A percentile compares a stretch with the other conserved stretches of the same genome.
Conservation (phyloP, 1,284 basidiomycete species). For the Coriolopsis trogii region DNA sequence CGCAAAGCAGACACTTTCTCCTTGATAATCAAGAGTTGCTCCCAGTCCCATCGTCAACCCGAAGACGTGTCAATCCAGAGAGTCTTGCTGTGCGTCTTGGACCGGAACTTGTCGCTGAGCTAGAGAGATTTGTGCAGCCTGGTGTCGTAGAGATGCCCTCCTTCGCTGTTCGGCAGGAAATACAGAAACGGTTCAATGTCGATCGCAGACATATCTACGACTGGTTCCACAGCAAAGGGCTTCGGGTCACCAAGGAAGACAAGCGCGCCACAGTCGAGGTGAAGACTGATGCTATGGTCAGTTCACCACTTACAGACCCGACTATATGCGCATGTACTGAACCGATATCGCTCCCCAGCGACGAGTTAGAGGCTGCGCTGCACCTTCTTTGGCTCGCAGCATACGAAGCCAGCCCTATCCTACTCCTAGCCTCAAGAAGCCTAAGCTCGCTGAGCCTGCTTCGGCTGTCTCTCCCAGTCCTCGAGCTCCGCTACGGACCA, state of each 20-base stretch:
- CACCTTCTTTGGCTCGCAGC: too few relatives aligned
- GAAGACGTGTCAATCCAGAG: constrained; percentile 42
- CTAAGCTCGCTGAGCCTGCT: constrained; percentile 1
- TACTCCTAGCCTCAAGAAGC: neutral
- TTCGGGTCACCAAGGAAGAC: constrained; percentile 70
- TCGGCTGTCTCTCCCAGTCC: neutral
- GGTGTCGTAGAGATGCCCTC: constrained; percentile 72
- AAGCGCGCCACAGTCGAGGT: constrained; percentile 41
- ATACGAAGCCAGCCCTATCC: neutral
- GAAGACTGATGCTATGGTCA: constrained; percentile 22
- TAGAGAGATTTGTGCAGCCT: constrained; percentile 66
- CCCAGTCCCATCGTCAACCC: constrained; percentile 9
- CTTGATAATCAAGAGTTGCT: constrained; percentile 9
- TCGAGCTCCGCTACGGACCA: neutral
- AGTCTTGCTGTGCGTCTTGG: constrained; percentile 66
- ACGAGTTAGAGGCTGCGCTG: constrained; percentile 13
- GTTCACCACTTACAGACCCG: neutral
- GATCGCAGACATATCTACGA: constrained; percentile 77
- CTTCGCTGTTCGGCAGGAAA: constrained; percentile 65
- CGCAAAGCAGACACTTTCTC: constrained; percentile 12
- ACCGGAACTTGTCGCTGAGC: constrained; percentile 64
- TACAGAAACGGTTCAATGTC: constrained; percentile 67
- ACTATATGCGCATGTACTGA: constrained; percentile 16
- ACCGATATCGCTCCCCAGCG: neutral
- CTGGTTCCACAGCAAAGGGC: constrained; percentile 67